Percentiles rank a stretch among this genome's conserved stretches.
Conservation (phyloP, 768 basidiomycete genomes). For the Amanita rubescens region DNA sequence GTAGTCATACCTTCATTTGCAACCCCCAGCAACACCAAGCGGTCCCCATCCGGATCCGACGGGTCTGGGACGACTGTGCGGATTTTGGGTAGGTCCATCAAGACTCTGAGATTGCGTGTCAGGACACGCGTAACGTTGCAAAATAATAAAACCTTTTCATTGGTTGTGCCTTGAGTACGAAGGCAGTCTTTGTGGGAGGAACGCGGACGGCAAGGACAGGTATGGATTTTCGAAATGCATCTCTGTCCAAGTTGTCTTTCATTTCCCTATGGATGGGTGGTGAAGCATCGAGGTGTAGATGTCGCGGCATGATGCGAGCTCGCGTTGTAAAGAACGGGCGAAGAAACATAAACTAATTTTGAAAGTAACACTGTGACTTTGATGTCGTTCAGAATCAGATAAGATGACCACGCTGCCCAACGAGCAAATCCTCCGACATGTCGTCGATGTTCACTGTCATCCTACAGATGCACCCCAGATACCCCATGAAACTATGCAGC, state of each 20-base stretch:
- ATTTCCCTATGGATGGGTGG: constrained; percentile 24
- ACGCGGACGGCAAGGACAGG: constrained; percentile 64
- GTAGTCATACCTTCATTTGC: constrained; percentile 47
- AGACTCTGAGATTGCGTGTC: constrained; percentile 29
- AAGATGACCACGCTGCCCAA: constrained; percentile 16
- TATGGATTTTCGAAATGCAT: constrained; percentile 57
- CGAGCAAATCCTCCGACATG: constrained; percentile 47
- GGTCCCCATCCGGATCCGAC: constrained; percentile 37
- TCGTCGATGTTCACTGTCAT: constrained; percentile 90
- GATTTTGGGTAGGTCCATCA: constrained; percentile 66
- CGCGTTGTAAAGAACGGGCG: background rate
- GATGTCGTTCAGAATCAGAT: no score
- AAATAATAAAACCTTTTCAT: constrained; percentile 43
- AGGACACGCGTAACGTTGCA: background rate
- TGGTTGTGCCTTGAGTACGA: constrained; percentile 47
- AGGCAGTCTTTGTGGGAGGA: constrained; percentile 45
- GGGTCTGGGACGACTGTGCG: constrained; percentile 50
- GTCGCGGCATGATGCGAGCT: constrained; percentile 23
- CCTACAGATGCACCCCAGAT: constrained; percentile 68
- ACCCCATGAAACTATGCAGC: constrained; percentile 38
- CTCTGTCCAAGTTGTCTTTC: constrained; percentile 47
- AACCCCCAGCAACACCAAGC: constrained; percentile 63
- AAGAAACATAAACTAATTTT: background rate
- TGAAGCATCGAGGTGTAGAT: constrained; percentile 31
- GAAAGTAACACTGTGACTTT: no score